Percentiles rank a stretch among this genome's conserved stretches.
phyloP scores from a whole-genome alignment of 2,329 filamentous ascomycete genomes.

The Colletotrichum chlorophyti region DNA sequence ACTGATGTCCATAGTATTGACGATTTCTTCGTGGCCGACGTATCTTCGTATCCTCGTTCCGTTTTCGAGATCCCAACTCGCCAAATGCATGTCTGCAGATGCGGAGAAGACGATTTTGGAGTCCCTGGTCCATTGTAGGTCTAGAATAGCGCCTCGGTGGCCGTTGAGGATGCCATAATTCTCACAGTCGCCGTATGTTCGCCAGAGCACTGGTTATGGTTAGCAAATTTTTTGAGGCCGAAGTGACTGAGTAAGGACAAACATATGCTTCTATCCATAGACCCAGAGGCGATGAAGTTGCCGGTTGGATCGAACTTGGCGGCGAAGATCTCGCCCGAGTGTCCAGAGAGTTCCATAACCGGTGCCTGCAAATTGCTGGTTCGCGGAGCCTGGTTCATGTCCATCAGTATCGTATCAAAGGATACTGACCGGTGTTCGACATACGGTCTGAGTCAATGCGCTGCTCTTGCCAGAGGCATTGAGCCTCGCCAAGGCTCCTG shows the following conservation, averaged over 20 bases:
- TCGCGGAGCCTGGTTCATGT: constrained; percentile 67
- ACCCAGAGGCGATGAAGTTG: constrained; percentile 89
- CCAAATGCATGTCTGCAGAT: constrained; percentile 90
- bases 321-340: constrained; percentile 86
- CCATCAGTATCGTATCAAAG: neutral
- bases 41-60: constrained; percentile 93
- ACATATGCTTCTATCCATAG: constrained; percentile 94
- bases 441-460: constrained; percentile 59
- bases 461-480: constrained; percentile 53
- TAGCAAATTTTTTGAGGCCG: constrained; percentile 39
- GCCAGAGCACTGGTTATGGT: constrained; percentile 79
- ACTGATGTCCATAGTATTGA: constrained; percentile 90
- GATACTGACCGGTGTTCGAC: constrained; percentile 30
- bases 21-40: constrained; percentile 91
- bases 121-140: constrained; percentile 96
- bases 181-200: constrained; percentile 89
- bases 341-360: constrained; percentile 90
- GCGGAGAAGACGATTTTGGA: constrained; percentile 90
- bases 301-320: constrained; percentile 90
- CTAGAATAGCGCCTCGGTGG: constrained; percentile 89
- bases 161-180: constrained; percentile 91
- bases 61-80: constrained; percentile 93
- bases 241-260: no score
- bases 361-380: constrained; percentile 87
- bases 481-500: constrained; percentile 55